These are phyloP conservation scores for Candida corydali DNA, from an alignment of 805 yeast species.

Conservation along the genomic window DNA sequence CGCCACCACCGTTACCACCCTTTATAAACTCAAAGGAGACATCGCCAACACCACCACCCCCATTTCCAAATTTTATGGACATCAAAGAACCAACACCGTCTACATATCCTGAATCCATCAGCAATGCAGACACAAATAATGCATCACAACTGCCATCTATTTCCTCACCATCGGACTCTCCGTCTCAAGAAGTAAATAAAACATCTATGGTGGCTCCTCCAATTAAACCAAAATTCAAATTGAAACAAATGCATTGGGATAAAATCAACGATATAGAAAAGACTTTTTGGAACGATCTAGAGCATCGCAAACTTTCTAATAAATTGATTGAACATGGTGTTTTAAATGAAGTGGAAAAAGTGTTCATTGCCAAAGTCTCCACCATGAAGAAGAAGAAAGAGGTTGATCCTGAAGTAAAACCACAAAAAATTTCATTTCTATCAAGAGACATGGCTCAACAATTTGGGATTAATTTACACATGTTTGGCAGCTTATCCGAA, in stretches of 20 bases:
- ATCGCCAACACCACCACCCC: no score
- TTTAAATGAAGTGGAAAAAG: slow-evolving; percentile 75
- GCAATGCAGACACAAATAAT: no score
- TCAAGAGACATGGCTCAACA: slow-evolving; percentile 89
- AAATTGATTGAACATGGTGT: slow-evolving; percentile 73
- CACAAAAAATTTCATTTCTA: slow-evolving; percentile 51
- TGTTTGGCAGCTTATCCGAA: slow-evolving; percentile 59
- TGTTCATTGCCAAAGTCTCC: slow-evolving; percentile 78
- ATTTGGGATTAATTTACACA: slow-evolving; percentile 88
- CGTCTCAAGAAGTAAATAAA: not conserved
- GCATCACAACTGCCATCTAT: no score
- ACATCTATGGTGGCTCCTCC: slow-evolving; percentile 5
- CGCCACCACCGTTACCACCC: slow-evolving; percentile 1
- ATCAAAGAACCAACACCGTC: no score
- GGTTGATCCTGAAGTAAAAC: slow-evolving; percentile 13
- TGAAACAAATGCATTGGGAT: slow-evolving; percentile 97
- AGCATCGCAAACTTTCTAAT: slow-evolving; percentile 55
- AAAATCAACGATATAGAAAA: slow-evolving; percentile 77
- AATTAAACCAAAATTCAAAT: slow-evolving; percentile 60
- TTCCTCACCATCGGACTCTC: not conserved
- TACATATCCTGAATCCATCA: no score
- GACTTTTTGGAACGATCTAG: slow-evolving; percentile 79
- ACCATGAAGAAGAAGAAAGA: slow-evolving; percentile 34
- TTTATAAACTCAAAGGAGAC: not conserved
- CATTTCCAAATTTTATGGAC: no score